phyloP scores from a whole-genome alignment of 495 filamentous ascomycete genomes.

The Penicillium lividum region DNA sequence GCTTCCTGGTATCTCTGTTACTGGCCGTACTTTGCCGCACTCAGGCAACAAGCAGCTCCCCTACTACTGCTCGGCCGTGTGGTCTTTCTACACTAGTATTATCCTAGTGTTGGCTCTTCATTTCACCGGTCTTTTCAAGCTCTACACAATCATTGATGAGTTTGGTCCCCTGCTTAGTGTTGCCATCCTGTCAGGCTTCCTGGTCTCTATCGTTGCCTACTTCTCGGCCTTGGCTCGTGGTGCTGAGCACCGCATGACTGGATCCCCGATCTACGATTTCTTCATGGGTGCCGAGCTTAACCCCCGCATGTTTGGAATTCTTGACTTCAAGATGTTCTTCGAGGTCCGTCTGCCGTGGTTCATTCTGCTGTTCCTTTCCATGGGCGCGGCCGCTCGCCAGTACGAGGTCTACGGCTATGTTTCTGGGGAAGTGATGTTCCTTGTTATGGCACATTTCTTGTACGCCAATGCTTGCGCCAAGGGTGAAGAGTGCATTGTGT shows the following conservation, averaged over 20 bases:
- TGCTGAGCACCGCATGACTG: conserved; percentile 87
- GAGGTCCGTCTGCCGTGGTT: conserved; percentile 98
- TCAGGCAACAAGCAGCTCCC: conserved; percentile 76
- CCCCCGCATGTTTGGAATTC: conserved; percentile 86
- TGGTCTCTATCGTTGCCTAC: conserved; percentile 81
- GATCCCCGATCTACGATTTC: conserved; percentile 90
- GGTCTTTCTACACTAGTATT: conserved; percentile 86
- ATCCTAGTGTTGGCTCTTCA: conserved; percentile 67
- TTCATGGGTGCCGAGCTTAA: conserved; percentile 99
- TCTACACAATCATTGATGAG: conserved; percentile 93
- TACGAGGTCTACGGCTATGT: conserved; percentile 91
- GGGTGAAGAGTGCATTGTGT: conserved; percentile 91
- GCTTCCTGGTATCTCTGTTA: conserved; percentile 79
- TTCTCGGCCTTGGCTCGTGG: conserved; percentile 78
- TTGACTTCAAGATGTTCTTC: conserved; percentile 99
- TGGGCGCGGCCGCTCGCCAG: conserved; percentile 79
- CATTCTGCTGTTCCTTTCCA: conserved; percentile 79
- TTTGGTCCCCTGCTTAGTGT: conserved; percentile 91
- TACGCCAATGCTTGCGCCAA: conserved; percentile 97
- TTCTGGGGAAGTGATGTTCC: conserved; percentile 81
- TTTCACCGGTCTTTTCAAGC: conserved; percentile 77
- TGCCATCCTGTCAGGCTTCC: conserved; percentile 83
- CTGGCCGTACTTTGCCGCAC: conserved; percentile 85
- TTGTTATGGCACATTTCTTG: conserved; percentile 90
- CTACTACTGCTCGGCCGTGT: conserved; percentile 92